phyloP scores from a whole-genome alignment of 768 basidiomycete species.

The Xerocomus brunneocitrinus region DNA sequence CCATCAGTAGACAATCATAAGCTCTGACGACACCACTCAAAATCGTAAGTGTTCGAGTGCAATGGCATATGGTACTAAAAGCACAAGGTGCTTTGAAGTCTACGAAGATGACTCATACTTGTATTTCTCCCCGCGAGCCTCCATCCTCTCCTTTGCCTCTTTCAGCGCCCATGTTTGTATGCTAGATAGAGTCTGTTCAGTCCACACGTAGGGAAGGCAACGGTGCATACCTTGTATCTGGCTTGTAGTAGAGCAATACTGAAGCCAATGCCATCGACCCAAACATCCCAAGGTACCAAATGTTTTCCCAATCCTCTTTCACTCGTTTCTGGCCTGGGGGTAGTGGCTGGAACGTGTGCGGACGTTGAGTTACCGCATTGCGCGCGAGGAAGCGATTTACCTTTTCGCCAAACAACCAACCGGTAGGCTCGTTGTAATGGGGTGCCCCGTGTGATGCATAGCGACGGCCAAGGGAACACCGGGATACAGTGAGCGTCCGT shows the following conservation, averaged over 20 bases:
- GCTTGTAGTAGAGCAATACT: slow-evolving; percentile 85
- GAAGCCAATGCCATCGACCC: slow-evolving; percentile 75
- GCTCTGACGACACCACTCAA: not conserved
- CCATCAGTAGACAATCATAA: slow-evolving; percentile 6
- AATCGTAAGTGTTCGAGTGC: not conserved
- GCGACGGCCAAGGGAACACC: slow-evolving; percentile 35
- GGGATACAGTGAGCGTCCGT: slow-evolving; percentile 31
- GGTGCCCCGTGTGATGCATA: slow-evolving; percentile 75
- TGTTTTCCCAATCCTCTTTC: slow-evolving; percentile 86
- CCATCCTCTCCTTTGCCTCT: slow-evolving; percentile 88
- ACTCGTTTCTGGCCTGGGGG: slow-evolving; percentile 79
- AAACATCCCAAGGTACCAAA: slow-evolving; percentile 91
- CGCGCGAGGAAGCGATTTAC: slow-evolving; percentile 34
- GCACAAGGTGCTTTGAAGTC: slow-evolving; percentile 1
- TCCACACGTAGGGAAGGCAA: not conserved
- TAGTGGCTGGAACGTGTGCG: slow-evolving; percentile 48
- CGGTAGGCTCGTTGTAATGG: slow-evolving; percentile 85
- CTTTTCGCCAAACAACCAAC: slow-evolving; percentile 87
- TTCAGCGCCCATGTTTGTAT: slow-evolving; percentile 90
- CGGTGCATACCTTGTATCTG: slow-evolving; percentile 75
- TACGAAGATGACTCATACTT: slow-evolving; percentile 64
- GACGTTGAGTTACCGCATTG: not conserved
- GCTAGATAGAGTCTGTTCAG: slow-evolving; percentile 36
- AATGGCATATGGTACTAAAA: not conserved
- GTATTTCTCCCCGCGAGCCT: slow-evolving; percentile 86